Conservation (phyloP, 257 asterid genomes). For the Cynanchum wilfordii region DNA sequence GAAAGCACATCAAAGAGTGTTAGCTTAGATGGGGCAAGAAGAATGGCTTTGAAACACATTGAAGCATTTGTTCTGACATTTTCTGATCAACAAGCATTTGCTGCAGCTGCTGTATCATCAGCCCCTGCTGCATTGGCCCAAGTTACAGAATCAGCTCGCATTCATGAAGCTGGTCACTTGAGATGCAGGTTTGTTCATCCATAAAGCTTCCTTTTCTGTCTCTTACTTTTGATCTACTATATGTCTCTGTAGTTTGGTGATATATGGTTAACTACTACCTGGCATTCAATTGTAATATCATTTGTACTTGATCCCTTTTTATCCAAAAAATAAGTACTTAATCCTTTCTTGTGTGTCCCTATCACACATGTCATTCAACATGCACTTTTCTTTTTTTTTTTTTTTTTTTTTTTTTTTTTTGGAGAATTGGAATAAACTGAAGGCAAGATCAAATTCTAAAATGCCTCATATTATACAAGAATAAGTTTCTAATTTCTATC, state of each 20-base stretch:
- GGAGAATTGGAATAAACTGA: not conserved
- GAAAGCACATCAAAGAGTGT: conserved; percentile 58
- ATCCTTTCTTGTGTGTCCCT: not conserved
- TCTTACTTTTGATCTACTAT: not conserved
- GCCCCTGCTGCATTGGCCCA: conserved; percentile 61
- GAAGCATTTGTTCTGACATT: conserved; percentile 59
- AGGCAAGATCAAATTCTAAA: not conserved
- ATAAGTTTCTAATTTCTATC: not conserved
- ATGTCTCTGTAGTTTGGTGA: not conserved
- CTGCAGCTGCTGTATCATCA: conserved; percentile 68
- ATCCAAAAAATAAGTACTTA: not conserved
- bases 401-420: too few species aligned
- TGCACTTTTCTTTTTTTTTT: too few species aligned
- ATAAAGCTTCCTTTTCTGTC: not conserved
- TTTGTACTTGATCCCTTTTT: not conserved
- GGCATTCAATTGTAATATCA: not conserved
- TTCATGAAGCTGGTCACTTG: conserved; percentile 80
- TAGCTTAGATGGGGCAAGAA: conserved; percentile 57
- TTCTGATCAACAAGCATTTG: conserved; percentile 59
- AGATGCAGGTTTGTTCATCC: conserved; percentile 68
- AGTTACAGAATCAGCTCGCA: conserved; percentile 70
- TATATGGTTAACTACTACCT: not conserved
- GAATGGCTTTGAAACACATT: conserved; percentile 61
- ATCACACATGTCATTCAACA: not conserved
- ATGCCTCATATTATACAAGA: not conserved